Evolutionary conservation across 164 flowering plant species (phyloP).

Genomic region (Houttuynia cordata): DNA sequence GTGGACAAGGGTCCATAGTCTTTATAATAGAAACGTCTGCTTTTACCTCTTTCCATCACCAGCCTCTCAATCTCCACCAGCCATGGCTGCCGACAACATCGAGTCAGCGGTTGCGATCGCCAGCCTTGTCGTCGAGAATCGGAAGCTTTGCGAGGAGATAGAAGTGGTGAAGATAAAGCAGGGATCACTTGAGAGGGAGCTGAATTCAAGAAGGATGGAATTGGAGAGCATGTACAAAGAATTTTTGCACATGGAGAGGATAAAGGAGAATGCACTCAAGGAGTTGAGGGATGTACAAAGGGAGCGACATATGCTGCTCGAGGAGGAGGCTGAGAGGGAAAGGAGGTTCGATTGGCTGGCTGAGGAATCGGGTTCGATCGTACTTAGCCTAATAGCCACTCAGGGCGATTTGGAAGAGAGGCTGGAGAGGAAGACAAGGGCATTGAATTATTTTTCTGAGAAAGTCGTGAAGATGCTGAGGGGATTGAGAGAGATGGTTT

Average conservation of each 20-base stretch:
- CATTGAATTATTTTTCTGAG: background rate
- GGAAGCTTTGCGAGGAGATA: background rate
- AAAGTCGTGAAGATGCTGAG: background rate
- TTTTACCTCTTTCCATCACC: too few relatives aligned
- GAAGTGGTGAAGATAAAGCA: background rate
- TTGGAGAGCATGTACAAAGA: background rate
- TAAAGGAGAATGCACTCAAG: background rate
- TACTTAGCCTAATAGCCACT: background rate
- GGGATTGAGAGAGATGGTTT: background rate
- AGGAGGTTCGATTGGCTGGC: background rate
- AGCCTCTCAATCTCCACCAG: background rate
- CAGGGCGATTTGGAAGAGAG: constrained; percentile 1
- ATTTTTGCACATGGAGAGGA: background rate
- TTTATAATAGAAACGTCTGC: too few relatives aligned
- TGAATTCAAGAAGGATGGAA: background rate
- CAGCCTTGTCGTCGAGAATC: background rate
- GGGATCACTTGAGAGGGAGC: background rate
- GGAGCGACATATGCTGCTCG: background rate
- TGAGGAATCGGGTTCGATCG: background rate
- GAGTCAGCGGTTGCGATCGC: background rate
- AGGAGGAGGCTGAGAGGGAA: background rate
- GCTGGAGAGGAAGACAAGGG: constrained; percentile 2
- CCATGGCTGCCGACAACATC: background rate
- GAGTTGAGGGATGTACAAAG: background rate
- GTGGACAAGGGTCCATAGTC: too few relatives aligned